These are phyloP conservation scores for Magnaporthiopsis rhizophila DNA, from an alignment of 2,329 filamentous ascomycete genomes.

Conservation along the genomic window DNA sequence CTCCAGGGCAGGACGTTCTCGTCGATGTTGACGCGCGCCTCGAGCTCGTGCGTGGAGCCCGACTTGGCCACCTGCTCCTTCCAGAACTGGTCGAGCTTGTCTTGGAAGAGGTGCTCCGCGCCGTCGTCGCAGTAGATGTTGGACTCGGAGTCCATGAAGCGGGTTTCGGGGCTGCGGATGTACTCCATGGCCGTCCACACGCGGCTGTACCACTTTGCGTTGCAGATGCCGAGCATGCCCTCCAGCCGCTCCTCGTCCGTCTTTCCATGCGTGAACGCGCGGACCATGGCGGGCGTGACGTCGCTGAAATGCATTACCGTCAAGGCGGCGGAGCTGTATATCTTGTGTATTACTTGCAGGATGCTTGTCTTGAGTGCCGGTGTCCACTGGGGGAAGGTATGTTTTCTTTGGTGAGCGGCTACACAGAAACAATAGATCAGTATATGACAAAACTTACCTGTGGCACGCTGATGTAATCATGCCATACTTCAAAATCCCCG, in stretches of 20 bases:
- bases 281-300: conserved; percentile 3
- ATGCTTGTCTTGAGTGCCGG: conserved; percentile 7
- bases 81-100: conserved; percentile 5
- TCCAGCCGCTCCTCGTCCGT: conserved; percentile 5
- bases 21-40: not conserved
- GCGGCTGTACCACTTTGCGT: conserved; percentile 14
- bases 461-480: conserved; percentile 16
- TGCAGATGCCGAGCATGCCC: conserved; percentile 12
- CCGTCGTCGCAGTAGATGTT: conserved; percentile 4
- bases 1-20: not conserved
- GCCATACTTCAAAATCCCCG: conserved; percentile 16
- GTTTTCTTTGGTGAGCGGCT: not conserved
- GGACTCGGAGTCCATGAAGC: conserved; percentile 11
- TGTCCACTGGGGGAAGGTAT: not conserved
- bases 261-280: not conserved
- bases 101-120: not conserved
- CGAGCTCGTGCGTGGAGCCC: conserved; percentile 1
- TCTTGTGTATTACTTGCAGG: conserved; percentile 9
- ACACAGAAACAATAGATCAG: not conserved
- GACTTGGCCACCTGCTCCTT: not conserved
- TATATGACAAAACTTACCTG: conserved; percentile 8
- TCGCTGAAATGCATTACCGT: conserved; percentile 9
- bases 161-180: conserved; percentile 10
- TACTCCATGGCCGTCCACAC: conserved; percentile 16
- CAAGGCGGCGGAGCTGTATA: conserved; percentile 9